Conservation (phyloP, 257 asterid genomes). For the Gentiana straminea region DNA sequence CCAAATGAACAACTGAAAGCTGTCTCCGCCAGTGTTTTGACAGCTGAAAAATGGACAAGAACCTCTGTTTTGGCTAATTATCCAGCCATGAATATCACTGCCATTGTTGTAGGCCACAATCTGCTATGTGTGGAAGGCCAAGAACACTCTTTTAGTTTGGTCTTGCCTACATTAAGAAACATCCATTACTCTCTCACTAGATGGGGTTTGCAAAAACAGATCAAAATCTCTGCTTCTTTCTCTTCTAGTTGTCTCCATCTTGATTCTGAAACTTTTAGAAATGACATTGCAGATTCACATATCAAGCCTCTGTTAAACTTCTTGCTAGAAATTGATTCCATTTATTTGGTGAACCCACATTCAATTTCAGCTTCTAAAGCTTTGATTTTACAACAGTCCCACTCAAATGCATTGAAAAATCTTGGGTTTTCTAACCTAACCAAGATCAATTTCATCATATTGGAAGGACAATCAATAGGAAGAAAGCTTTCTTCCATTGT, state of each 20-base stretch:
- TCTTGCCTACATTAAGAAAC: constrained; percentile 58
- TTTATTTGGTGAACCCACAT: constrained; percentile 28
- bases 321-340: constrained; percentile 38
- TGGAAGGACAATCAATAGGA: constrained; percentile 21
- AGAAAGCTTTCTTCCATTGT: constrained; percentile 43
- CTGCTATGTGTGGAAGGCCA: constrained; percentile 31
- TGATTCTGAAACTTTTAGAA: constrained; percentile 17
- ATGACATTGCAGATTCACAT: constrained; percentile 21
- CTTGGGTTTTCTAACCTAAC: constrained; percentile 23
- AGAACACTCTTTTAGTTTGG: constrained; percentile 16
- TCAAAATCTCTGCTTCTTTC: constrained; percentile 46
- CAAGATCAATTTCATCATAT: constrained; percentile 7
- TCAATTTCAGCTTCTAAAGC: constrained; percentile 7
- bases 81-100: constrained; percentile 48
- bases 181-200: constrained; percentile 71
- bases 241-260: constrained; percentile 43
- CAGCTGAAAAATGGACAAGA: constrained; percentile 72
- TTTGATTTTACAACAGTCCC: constrained; percentile 18
- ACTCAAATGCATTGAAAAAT: constrained; percentile 25
- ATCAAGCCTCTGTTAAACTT: constrained; percentile 39
- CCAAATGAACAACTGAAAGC: constrained; percentile 30
- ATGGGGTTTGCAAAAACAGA: constrained; percentile 73
- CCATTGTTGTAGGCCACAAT: constrained; percentile 46
- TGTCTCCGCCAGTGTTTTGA: constrained; percentile 48
- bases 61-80: constrained; percentile 48